A percentile compares a stretch with the other conserved stretches of the same genome.
phyloP scores from a whole-genome alignment of 2,329 filamentous ascomycete species.

The Pyrenochaeta sp. region DNA sequence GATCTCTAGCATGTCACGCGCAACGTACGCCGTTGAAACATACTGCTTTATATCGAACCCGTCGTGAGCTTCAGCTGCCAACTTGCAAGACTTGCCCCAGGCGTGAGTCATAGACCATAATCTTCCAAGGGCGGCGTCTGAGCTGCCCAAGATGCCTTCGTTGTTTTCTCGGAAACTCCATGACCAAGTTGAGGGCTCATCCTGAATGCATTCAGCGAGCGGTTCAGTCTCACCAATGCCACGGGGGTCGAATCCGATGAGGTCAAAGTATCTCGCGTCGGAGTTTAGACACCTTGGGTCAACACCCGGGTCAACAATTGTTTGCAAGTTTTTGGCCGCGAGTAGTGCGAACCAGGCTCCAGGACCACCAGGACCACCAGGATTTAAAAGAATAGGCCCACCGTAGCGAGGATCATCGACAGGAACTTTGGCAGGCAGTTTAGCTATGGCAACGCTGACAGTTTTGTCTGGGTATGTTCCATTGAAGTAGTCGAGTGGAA shows the following conservation, averaged over 20 bases:
- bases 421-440: conserved; percentile 44
- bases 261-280: conserved; percentile 50
- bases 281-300: conserved; percentile 12
- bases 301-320: conserved; percentile 35
- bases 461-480: conserved; percentile 36
- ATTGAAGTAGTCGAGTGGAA: conserved; percentile 49
- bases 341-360: conserved; percentile 43
- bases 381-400: conserved; percentile 53
- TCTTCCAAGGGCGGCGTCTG: conserved; percentile 52
- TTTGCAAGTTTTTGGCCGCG: conserved; percentile 32
- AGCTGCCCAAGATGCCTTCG: conserved; percentile 51
- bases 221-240: conserved; percentile 50
- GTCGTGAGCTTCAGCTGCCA: conserved; percentile 28
- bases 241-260: conserved; percentile 56
- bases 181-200: conserved; percentile 37
- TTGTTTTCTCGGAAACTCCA: conserved; percentile 48
- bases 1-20: conserved; percentile 59
- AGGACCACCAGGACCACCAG: conserved; percentile 54
- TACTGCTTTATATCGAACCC: conserved; percentile 52
- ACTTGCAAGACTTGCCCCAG: conserved; percentile 38
- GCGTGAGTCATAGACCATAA: conserved; percentile 53
- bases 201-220: conserved; percentile 42
- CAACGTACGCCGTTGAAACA: conserved; percentile 56
- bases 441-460: conserved; percentile 41
- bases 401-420: conserved; percentile 48